A percentile compares a stretch with the other conserved stretches of the same genome.
These are phyloP conservation scores for Dactylellina cionopaga DNA, from an alignment of 2,329 filamentous ascomycete genomes.

Conservation along the genomic window DNA sequence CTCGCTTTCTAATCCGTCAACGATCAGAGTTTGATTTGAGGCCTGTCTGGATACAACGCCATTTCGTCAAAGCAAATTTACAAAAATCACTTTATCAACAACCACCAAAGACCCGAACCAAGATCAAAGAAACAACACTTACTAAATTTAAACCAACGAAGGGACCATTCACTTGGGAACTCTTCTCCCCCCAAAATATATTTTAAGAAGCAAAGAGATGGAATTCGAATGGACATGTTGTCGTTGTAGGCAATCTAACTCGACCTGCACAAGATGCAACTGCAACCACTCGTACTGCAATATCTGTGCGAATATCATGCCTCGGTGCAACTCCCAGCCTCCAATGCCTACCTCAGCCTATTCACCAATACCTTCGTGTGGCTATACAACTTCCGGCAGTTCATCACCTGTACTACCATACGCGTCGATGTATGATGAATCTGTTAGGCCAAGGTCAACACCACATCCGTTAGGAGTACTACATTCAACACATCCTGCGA, in stretches of 20 bases:
- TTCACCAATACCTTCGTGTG: slow-evolving; percentile 38
- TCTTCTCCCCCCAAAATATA: slow-evolving; percentile 18
- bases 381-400: slow-evolving; percentile 38
- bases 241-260: slow-evolving; percentile 48
- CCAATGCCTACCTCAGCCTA: slow-evolving; percentile 20
- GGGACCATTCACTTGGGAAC: slow-evolving; percentile 49
- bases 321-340: slow-evolving; percentile 43
- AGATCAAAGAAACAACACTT: neutral
- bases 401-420: slow-evolving; percentile 47
- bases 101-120: neutral
- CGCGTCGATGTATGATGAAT: slow-evolving; percentile 41
- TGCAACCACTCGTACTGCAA: slow-evolving; percentile 52
- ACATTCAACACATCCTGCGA: slow-evolving; percentile 47
- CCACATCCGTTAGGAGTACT: slow-evolving; percentile 41
- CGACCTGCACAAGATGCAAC: slow-evolving; percentile 48
- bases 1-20: slow-evolving; percentile 22
- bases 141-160: slow-evolving; percentile 12
- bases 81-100: neutral
- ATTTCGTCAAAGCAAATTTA: too few relatives aligned
- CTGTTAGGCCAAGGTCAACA: slow-evolving; percentile 41
- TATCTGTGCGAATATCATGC: slow-evolving; percentile 41
- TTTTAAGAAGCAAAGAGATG: slow-evolving; percentile 22
- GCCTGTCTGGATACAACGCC: too few relatives aligned
- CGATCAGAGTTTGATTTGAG: too few relatives aligned
- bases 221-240: slow-evolving; percentile 53